Conservation (phyloP, 2,329 filamentous ascomycete species). For the Bimuria novae-zelandiae region DNA sequence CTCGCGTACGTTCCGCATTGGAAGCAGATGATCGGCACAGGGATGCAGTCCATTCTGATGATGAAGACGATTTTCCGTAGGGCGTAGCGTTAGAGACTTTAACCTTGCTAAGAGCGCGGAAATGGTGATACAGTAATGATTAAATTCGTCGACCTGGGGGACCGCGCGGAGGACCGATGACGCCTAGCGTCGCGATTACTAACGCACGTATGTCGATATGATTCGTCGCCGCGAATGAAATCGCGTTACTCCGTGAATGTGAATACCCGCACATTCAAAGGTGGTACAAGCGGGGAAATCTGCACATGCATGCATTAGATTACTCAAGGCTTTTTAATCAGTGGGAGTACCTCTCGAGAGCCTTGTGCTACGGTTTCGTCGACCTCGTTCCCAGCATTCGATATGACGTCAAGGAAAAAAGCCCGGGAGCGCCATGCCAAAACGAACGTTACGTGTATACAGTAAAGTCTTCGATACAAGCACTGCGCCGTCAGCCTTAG, state of each 20-base stretch:
- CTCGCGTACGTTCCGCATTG: slow-evolving; percentile 54
- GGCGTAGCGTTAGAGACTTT: neutral
- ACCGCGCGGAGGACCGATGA: slow-evolving; percentile 5
- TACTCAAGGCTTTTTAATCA: too few relatives aligned
- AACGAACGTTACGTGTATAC: too few relatives aligned
- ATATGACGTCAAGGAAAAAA: too few relatives aligned
- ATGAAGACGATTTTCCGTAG: neutral
- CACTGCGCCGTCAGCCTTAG: too few relatives aligned
- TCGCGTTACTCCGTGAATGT: neutral
- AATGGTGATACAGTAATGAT: neutral
- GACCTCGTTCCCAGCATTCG: too few relatives aligned
- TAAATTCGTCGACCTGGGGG: neutral
- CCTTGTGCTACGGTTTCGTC: too few relatives aligned
- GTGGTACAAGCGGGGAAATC: neutral
- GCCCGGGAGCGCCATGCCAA: too few relatives aligned
- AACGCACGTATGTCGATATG: slow-evolving; percentile 10
- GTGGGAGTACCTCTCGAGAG: too few relatives aligned
- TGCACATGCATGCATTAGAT: too few relatives aligned
- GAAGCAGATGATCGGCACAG: slow-evolving; percentile 58
- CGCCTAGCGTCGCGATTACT: slow-evolving; percentile 13
- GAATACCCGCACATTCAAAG: neutral
- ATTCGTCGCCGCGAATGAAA: slow-evolving; percentile 1
- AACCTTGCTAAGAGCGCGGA: neutral
- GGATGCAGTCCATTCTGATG: slow-evolving; percentile 45
- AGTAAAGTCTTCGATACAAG: too few relatives aligned